Evolutionary conservation across 768 basidiomycete genomes (phyloP), one percentile per base, ranked within the genome.

Genomic region (Trametes sanguinea): DNA sequence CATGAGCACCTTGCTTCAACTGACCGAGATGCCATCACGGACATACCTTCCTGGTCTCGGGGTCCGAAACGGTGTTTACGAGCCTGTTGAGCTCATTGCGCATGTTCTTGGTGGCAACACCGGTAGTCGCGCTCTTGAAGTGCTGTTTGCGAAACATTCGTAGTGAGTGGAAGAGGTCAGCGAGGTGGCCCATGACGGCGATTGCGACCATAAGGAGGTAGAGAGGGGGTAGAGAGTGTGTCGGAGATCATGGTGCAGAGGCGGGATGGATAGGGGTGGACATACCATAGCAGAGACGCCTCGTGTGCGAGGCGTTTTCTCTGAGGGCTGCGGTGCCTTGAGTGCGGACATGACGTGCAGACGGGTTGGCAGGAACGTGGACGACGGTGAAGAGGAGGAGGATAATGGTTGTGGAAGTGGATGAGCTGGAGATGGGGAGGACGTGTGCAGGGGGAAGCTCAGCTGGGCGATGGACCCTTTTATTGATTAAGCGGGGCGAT

Each of bases 1-100:
- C 22, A 22, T 22, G 22, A 22, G 22, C 22, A 22, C 22, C 22
- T 22, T 22, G 22, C 22, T 22, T 22, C 22, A 22, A 22, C 22
- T 22, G 22, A 22, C 22, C 22, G 22, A 22, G 22, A 22, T 22
- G 22, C 22, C 22, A 22, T 22, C 22, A 22, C 22, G 35, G 39
- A 59, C 68, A 55, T 58, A 93, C 95, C 88, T 90, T 93, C 80
- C 90, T 92, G 59, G 90, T 89, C 43, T 81, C 73, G 35, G 85
- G 82, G 66, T 98, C 92, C 65, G 85, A 80, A 72, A 96, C 91
- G 64, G 88, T 89, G 73, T 83, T 80, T 71, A 98, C 94, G 82
- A 99, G 91, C 72, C 86, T 86, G 75, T 90, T 90, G 78, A 99
- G 89, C 81, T 98, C 97, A 74, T 98, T 97, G 81, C 94, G 88